Percentiles rank a stretch among this genome's conserved stretches.
Evolutionary conservation across 129 eudicot genomes (phyloP).

Genomic region (Chrysanthemum lavandulifolium): DNA sequence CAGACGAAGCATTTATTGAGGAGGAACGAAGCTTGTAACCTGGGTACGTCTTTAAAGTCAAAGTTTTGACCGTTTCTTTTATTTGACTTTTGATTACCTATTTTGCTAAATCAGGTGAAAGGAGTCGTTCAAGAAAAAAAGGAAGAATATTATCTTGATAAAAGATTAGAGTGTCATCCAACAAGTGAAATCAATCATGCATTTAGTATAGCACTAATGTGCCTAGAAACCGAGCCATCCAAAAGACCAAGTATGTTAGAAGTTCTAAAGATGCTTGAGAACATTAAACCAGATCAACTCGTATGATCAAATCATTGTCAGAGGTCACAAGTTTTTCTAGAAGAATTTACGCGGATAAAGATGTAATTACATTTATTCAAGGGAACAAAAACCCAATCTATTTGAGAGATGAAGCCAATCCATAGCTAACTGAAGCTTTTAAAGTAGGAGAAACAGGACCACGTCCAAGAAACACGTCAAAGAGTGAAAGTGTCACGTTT

Average conservation of each 20-base stretch:
- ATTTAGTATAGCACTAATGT: conserved; percentile 66
- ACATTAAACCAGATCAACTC: conserved; percentile 36
- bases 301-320: conserved; percentile 24
- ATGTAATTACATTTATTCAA: background rate
- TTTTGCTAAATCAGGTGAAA: conserved; percentile 59
- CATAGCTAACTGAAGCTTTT: conserved; percentile 53
- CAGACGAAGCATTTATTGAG: conserved; percentile 79
- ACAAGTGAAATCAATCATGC: conserved; percentile 51
- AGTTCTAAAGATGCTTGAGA: conserved; percentile 83
- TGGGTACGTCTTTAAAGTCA: conserved; percentile 56
- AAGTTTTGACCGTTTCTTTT: conserved; percentile 19
- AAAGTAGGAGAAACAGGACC: conserved; percentile 83
- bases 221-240: conserved; percentile 77
- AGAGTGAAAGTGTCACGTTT: conserved; percentile 68
- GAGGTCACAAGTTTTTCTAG: background rate
- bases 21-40: conserved; percentile 86
- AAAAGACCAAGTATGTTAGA: conserved; percentile 85
- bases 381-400: conserved; percentile 17
- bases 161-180: conserved; percentile 45
- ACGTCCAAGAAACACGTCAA: conserved; percentile 81
- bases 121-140: conserved; percentile 68
- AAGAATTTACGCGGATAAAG: background rate
- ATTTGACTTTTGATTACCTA: conserved; percentile 9
- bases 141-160: conserved; percentile 79
- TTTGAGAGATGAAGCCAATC: conserved; percentile 13